phyloP scores from a whole-genome alignment of 345 rosid species.

The Lepidium didymum region DNA sequence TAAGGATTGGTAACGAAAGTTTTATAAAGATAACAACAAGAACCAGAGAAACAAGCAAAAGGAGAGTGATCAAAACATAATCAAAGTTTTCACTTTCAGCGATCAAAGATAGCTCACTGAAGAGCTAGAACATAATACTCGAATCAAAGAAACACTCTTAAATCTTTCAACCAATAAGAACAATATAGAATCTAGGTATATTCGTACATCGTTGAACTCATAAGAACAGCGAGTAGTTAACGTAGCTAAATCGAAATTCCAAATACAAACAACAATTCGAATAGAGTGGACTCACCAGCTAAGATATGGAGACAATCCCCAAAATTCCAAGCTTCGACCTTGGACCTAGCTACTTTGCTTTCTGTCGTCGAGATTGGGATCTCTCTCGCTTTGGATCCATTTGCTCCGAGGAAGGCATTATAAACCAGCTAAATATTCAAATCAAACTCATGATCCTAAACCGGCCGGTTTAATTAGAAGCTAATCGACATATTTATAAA shows the following conservation, averaged over 20 bases:
- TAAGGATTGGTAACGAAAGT: background rate
- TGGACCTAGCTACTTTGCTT: background rate
- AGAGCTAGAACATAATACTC: background rate
- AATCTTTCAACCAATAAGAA: background rate
- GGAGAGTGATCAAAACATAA: background rate
- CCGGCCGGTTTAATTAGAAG: background rate
- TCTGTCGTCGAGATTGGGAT: slow-evolving; percentile 17
- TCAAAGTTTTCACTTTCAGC: background rate
- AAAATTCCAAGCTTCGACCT: slow-evolving; percentile 8
- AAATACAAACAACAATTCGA: background rate
- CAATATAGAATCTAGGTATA: background rate
- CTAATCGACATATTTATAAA: background rate
- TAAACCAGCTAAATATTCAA: background rate
- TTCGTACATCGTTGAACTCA: background rate
- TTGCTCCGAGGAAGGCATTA: background rate
- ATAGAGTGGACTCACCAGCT: background rate
- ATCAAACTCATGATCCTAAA: background rate
- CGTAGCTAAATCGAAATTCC: background rate
- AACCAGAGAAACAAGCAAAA: background rate
- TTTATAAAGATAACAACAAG: background rate
- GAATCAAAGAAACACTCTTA: background rate
- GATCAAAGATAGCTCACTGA: background rate
- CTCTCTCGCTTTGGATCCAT: slow-evolving; percentile 3
- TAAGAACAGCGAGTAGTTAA: background rate
- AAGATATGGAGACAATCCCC: background rate